Evolutionary conservation across 352 stramenopile species (phyloP), one percentile per base, ranked within the genome.

Genomic region (Aphanomyces stellatus): DNA sequence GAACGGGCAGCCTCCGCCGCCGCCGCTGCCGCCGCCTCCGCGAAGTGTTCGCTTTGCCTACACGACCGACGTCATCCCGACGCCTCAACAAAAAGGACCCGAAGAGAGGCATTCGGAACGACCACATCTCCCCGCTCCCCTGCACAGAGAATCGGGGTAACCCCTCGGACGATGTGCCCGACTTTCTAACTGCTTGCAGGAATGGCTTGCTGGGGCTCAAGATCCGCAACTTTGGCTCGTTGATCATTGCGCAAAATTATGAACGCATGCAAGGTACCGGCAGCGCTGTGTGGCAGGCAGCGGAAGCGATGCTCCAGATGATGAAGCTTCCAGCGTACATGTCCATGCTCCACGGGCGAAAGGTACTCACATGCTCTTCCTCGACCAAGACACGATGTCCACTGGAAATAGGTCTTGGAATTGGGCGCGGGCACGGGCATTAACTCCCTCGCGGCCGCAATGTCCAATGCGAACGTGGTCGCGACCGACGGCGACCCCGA

Each of bases 241-340:
- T 64, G 22, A 30, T 51, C n/a, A 64, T 64, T 46, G 37, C 33
- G 11, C 55, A 64, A 25, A 64, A 64, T 19, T 64, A 64, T 34
- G 31, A 64, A 24, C 31, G 33, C 25, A 64, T 64, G 55, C 15
- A 46, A 48, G 55, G 55, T n/a, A 64, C 55, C 25, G 55, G 55
- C 15, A 64, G 55, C 28, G 55, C 55, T n/a, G 55, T 64, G 6
- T 64, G 55, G 55, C 55, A 64, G 17, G 55, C 55, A 13, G 55
- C 55, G 25, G 55, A 64, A 46, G 55, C 55, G 13, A 64, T 64
- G 55, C 37, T 64, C 17, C 55, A 64, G 17, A 34, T 64, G 6
- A 51, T 64, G 33, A 64, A 43, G 37, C 8, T 37, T 11, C 55
- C 55, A 3, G 33, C 33, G n/a, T 64, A 64, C 55, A 43, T 51